These are phyloP conservation scores for Debaryomyces nepalensis DNA, from an alignment of 1,139 yeast genomes.

Conservation along the genomic window DNA sequence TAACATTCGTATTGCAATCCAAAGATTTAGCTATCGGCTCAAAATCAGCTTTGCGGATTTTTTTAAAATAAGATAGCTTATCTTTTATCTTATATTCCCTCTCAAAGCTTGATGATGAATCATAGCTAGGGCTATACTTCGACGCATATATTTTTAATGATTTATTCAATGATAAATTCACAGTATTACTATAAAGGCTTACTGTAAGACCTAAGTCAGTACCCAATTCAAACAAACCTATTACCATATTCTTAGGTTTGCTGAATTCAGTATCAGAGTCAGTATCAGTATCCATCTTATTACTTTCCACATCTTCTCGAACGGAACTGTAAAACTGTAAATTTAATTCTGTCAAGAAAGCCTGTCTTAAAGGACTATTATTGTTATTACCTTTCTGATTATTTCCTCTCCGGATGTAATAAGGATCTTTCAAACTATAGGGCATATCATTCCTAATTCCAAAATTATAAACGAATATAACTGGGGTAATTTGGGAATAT, in stretches of 20 bases:
- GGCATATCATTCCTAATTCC: constrained; percentile 44
- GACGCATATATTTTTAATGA: background rate
- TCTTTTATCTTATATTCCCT: constrained; percentile 2
- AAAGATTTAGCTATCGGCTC: constrained; percentile 15
- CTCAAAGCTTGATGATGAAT: background rate
- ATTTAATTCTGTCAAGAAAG: constrained; percentile 19
- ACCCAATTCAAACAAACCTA: constrained; percentile 27
- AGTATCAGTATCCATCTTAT: constrained; percentile 11
- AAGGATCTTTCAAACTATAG: constrained; percentile 29
- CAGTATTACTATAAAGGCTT: constrained; percentile 11
- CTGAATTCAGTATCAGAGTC: constrained; percentile 2
- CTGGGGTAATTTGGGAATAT: constrained; percentile 46
- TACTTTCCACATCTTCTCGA: constrained; percentile 5
- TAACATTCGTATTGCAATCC: background rate
- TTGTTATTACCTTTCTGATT: constrained; percentile 11
- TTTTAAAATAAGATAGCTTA: constrained; percentile 15
- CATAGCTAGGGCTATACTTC: constrained; percentile 4
- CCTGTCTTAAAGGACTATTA: constrained; percentile 19
- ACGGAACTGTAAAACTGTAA: constrained; percentile 18
- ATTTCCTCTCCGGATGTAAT: constrained; percentile 22
- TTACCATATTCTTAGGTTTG: constrained; percentile 12
- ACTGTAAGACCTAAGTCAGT: constrained; percentile 21
- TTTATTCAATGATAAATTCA: constrained; percentile 11
- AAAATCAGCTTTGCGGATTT: constrained; percentile 18
- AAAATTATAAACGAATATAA: constrained; percentile 50